phyloP scores from a whole-genome alignment of 352 stramenopile species.

The Phytopythium oedochilum region DNA sequence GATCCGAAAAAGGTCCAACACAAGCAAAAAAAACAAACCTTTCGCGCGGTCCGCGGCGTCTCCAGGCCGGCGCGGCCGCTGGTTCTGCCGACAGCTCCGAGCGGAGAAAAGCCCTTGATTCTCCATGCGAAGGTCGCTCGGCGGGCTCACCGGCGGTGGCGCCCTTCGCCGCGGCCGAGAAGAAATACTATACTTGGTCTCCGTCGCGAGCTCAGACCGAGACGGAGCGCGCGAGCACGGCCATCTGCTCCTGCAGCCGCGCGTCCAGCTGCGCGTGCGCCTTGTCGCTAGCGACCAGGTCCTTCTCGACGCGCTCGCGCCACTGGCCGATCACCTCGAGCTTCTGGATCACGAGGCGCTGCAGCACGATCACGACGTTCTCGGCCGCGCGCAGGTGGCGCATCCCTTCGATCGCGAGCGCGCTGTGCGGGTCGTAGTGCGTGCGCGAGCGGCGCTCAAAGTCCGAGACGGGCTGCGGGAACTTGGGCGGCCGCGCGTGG shows the following conservation, averaged over 20 bases:
- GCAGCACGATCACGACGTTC: slow-evolving; percentile 77
- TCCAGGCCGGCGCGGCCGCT: too few species aligned
- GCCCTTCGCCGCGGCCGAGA: background rate
- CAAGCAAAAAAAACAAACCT: background rate
- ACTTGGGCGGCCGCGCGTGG: slow-evolving; percentile 51
- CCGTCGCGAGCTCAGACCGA: slow-evolving; percentile 29
- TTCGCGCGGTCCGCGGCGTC: background rate
- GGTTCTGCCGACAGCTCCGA: background rate
- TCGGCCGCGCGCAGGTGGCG: slow-evolving; percentile 73
- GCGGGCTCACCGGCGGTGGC: background rate
- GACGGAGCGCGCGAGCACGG: slow-evolving; percentile 53
- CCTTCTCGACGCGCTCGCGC: slow-evolving; percentile 59
- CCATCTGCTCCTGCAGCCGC: slow-evolving; percentile 64
- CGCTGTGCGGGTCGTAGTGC: slow-evolving; percentile 51
- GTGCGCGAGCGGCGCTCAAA: slow-evolving; percentile 46
- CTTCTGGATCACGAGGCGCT: slow-evolving; percentile 81
- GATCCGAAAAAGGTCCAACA: slow-evolving; percentile 1
- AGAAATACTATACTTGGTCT: slow-evolving; percentile 7
- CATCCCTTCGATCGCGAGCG: slow-evolving; percentile 67
- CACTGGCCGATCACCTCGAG: slow-evolving; percentile 78
- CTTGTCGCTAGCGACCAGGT: slow-evolving; percentile 49
- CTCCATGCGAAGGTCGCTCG: too few species aligned
- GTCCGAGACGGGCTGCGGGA: slow-evolving; percentile 56
- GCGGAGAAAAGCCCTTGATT: background rate
- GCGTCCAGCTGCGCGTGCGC: slow-evolving; percentile 55